These are phyloP conservation scores for Alternaria solani DNA, from an alignment of 2,329 filamentous ascomycete species.

Conservation along the genomic window DNA sequence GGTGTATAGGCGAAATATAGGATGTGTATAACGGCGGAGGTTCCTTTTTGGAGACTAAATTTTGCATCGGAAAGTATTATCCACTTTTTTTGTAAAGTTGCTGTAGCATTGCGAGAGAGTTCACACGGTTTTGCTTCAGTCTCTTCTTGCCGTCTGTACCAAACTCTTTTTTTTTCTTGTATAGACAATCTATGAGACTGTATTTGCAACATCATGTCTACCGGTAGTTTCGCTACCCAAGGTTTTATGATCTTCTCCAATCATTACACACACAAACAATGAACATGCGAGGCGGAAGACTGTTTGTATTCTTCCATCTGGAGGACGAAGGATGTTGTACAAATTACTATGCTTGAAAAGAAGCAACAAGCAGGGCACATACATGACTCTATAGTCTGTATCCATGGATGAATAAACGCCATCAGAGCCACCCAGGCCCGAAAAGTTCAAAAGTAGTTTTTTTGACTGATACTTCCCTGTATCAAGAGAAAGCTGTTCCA, in stretches of 20 bases:
- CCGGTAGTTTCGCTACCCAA: neutral
- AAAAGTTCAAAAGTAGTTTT: neutral
- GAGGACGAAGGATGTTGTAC: neutral
- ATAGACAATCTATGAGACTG: slow-evolving; percentile 1
- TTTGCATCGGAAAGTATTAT: neutral
- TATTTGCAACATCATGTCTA: neutral
- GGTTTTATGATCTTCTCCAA: neutral
- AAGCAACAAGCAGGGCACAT: neutral
- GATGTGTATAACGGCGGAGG: slow-evolving; percentile 9
- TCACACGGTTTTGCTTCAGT: neutral
- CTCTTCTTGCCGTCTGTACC: slow-evolving; percentile 3
- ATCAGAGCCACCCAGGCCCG: neutral
- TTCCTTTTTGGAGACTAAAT: neutral
- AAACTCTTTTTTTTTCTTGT: slow-evolving; percentile 2
- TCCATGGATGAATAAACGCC: neutral
- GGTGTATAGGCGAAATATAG: slow-evolving; percentile 1
- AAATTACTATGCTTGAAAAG: neutral
- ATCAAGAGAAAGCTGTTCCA: neutral
- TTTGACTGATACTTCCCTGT: neutral
- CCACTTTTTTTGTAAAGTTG: neutral
- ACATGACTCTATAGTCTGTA: neutral
- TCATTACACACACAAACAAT: neutral
- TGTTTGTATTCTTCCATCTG: neutral
- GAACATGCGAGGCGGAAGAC: neutral
- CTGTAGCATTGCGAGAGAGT: slow-evolving; percentile 6